Conservation (phyloP, 352 stramenopile species). For the Globisporangium nagaii region DNA sequence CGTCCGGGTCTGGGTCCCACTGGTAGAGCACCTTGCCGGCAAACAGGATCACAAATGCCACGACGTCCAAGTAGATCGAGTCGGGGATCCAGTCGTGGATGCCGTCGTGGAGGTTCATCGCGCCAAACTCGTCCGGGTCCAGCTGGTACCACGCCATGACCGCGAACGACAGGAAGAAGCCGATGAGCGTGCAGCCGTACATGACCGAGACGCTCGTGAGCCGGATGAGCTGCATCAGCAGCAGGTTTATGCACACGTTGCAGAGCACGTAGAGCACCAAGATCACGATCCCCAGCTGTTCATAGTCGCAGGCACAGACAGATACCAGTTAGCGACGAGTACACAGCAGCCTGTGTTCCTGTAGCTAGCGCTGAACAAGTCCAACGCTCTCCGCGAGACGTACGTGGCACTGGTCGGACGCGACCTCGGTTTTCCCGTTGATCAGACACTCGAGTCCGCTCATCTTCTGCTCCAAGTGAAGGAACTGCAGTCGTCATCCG, state of each 20-base stretch:
- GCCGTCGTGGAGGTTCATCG: constrained; percentile 46
- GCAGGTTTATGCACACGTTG: constrained; percentile 76
- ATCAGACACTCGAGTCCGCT: constrained; percentile 76
- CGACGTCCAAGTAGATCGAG: constrained; percentile 64
- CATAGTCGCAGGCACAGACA: background rate
- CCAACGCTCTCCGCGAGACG: background rate
- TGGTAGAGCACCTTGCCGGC: constrained; percentile 71
- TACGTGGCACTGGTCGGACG: constrained; percentile 74
- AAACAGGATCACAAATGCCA: constrained; percentile 64
- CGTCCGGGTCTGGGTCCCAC: constrained; percentile 73
- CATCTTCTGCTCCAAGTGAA: constrained; percentile 77
- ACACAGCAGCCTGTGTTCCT: no score
- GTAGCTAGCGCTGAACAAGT: no score
- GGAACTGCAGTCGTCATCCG: constrained; percentile 16
- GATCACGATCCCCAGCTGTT: constrained; percentile 61
- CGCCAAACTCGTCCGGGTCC: constrained; percentile 59
- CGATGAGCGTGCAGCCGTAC: constrained; percentile 65
- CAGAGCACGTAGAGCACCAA: constrained; percentile 67
- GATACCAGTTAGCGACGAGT: background rate
- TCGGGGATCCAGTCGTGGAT: constrained; percentile 67
- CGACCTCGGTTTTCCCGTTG: constrained; percentile 64
- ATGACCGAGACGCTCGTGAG: constrained; percentile 78
- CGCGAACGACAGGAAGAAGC: constrained; percentile 68
- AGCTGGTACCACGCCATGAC: constrained; percentile 76
- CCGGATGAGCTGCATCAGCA: constrained; percentile 64